These are phyloP conservation scores for Paraphysoderma sedebokerense DNA, from an alignment of 371 early-diverging fungal species.

Conservation along the genomic window DNA sequence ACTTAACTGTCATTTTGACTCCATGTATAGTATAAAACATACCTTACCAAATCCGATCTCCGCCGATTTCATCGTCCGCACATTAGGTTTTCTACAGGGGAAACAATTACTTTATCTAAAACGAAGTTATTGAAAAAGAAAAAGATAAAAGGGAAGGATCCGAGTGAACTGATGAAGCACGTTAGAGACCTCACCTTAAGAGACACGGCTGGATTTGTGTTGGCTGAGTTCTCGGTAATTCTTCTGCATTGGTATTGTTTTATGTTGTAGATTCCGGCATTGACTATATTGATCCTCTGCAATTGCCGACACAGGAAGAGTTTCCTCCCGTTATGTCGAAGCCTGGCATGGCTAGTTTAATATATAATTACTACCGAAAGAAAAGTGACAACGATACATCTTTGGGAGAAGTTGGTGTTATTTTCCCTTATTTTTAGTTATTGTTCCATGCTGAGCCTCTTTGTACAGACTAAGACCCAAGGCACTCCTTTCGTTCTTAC, in stretches of 20 bases:
- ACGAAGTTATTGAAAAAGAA: slow-evolving; percentile 46
- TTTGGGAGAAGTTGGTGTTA: slow-evolving; percentile 35
- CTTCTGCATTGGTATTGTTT: not conserved
- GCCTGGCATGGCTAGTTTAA: slow-evolving; percentile 92
- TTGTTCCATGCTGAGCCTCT: slow-evolving; percentile 8
- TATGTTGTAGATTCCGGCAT: not conserved
- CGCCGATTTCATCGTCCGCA: slow-evolving; percentile 89
- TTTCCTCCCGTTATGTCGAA: slow-evolving; percentile 93
- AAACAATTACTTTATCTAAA: slow-evolving; percentile 43
- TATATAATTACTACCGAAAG: slow-evolving; percentile 96
- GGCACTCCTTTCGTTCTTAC: slow-evolving; percentile 84
- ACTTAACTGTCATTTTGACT: not conserved
- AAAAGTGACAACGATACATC: slow-evolving; percentile 60
- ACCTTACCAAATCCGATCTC: slow-evolving; percentile 69
- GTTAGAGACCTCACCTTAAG: slow-evolving; percentile 80
- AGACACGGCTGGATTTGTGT: slow-evolving; percentile 65
- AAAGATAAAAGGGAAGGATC: slow-evolving; percentile 50
- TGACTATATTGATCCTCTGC: not conserved
- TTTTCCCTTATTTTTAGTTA: slow-evolving; percentile 3
- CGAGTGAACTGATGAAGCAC: slow-evolving; percentile 58
- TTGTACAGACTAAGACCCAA: slow-evolving; percentile 43
- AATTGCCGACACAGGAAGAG: slow-evolving; percentile 50
- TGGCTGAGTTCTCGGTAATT: slow-evolving; percentile 84
- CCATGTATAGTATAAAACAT: slow-evolving; percentile 58
- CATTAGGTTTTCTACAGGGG: slow-evolving; percentile 37